phyloP scores from a whole-genome alignment of 2,329 filamentous ascomycete species.

The Beauveria medogensis region DNA sequence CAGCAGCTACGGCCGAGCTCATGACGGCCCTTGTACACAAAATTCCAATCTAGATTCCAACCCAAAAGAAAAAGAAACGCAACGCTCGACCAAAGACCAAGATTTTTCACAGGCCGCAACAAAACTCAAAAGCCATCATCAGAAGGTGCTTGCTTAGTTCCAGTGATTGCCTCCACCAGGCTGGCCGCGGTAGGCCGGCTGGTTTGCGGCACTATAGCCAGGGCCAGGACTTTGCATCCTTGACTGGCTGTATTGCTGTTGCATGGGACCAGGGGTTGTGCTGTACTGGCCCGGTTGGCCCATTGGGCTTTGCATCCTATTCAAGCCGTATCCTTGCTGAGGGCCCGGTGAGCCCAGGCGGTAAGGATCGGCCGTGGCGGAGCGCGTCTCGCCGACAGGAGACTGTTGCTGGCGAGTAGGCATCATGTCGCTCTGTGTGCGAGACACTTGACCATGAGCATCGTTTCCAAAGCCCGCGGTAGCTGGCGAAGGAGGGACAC shows the following conservation, averaged over 20 bases:
- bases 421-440: slow-evolving; percentile 7
- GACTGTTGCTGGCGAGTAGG: neutral
- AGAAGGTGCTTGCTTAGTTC: neutral
- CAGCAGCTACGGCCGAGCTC: slow-evolving; percentile 1
- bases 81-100: neutral
- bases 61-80: neutral
- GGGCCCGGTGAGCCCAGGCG: slow-evolving; percentile 14
- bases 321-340: slow-evolving; percentile 10
- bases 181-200: slow-evolving; percentile 9
- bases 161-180: neutral
- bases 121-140: neutral
- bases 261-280: slow-evolving; percentile 8
- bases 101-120: neutral
- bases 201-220: neutral
- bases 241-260: slow-evolving; percentile 1
- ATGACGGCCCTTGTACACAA: slow-evolving; percentile 1
- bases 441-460: slow-evolving; percentile 8
- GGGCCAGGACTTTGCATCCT: slow-evolving; percentile 11
- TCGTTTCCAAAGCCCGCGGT: neutral
- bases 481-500: neutral
- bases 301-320: slow-evolving; percentile 11
- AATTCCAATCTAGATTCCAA: slow-evolving; percentile 1
- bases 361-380: slow-evolving; percentile 10
- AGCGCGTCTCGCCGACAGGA: neutral
- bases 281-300: slow-evolving; percentile 9